Conservation (phyloP, 2,329 filamentous ascomycete species). For the Salinomyces thailandicus region DNA sequence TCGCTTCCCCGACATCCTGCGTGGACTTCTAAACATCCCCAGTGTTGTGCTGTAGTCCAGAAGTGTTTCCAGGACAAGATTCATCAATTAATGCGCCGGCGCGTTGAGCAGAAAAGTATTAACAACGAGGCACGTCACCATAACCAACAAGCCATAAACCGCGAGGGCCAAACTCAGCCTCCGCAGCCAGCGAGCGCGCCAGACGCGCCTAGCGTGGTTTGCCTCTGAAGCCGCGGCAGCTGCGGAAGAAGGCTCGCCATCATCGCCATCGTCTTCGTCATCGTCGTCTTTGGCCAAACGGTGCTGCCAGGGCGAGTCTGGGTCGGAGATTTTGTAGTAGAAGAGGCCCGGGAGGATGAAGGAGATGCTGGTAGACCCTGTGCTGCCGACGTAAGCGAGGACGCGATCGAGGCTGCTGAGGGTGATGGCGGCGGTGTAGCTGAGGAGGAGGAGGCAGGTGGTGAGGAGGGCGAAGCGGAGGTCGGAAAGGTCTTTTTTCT, state of each 20-base stretch:
- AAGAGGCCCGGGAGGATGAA: conserved; percentile 95
- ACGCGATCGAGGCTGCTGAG: conserved; percentile 84
- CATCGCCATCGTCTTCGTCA: conserved; percentile 54
- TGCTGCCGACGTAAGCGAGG: conserved; percentile 88
- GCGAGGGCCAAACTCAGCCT: conserved; percentile 64
- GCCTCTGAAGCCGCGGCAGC: conserved; percentile 31
- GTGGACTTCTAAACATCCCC: too few relatives aligned
- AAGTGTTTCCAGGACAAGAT: too few relatives aligned
- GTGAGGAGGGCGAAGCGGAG: conserved; percentile 82
- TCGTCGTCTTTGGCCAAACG: conserved; percentile 84
- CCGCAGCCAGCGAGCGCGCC: conserved; percentile 48
- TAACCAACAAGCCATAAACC: conserved; percentile 75
- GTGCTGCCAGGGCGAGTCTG: conserved; percentile 77
- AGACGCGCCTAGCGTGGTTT: conserved; percentile 14
- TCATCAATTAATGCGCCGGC: too few relatives aligned
- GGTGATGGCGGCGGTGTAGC: conserved; percentile 81
- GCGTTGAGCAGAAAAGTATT: conserved; percentile 90
- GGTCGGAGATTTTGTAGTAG: conserved; percentile 95
- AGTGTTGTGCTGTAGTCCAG: too few relatives aligned
- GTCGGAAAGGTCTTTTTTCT: conserved; percentile 57
- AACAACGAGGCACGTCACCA: conserved; percentile 76
- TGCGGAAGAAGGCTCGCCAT: conserved; percentile 32
- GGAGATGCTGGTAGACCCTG: conserved; percentile 87
- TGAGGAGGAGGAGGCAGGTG: conserved; percentile 70
- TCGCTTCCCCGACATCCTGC: too few relatives aligned